A percentile compares a stretch with the other conserved stretches of the same genome.
phyloP scores from a whole-genome alignment of 495 filamentous ascomycete genomes.

The Aspergillus haitiensis region DNA sequence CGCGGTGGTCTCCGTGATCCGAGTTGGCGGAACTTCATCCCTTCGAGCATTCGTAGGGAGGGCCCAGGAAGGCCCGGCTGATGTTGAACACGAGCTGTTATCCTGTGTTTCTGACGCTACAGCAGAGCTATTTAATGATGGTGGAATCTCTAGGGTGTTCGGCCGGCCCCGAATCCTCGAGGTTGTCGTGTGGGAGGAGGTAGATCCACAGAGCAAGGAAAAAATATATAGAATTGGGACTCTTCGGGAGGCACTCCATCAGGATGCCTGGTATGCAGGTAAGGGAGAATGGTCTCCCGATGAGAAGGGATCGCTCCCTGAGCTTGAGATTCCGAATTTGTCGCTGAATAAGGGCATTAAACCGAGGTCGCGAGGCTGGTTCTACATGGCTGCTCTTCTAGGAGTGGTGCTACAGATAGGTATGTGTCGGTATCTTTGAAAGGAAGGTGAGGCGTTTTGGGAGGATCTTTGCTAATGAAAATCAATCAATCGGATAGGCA shows the following conservation, averaged over 20 bases:
- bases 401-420: conserved; percentile 36
- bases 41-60: conserved; percentile 54
- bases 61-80: conserved; percentile 44
- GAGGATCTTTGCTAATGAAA: neutral
- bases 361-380: conserved; percentile 33
- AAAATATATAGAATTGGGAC: conserved; percentile 29
- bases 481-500: conserved; percentile 22
- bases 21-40: conserved; percentile 53
- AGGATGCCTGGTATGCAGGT: conserved; percentile 28
- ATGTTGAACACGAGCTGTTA: conserved; percentile 43
- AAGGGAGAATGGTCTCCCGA: conserved; percentile 12
- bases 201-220: conserved; percentile 19
- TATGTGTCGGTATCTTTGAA: conserved; percentile 12
- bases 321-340: conserved; percentile 46
- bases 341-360: conserved; percentile 50
- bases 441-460: neutral
- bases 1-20: conserved; percentile 52
- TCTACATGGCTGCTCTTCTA: conserved; percentile 34
- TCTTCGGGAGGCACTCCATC: conserved; percentile 29
- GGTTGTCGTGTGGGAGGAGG: conserved; percentile 39
- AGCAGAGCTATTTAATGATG: conserved; percentile 46
- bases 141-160: conserved; percentile 43
- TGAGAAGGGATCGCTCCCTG: conserved; percentile 25
- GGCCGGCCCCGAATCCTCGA: conserved; percentile 44
- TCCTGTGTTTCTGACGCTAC: conserved; percentile 46